Conservation (phyloP, 1,284 basidiomycete genomes). For the Phylloboletellus chloephorus region DNA sequence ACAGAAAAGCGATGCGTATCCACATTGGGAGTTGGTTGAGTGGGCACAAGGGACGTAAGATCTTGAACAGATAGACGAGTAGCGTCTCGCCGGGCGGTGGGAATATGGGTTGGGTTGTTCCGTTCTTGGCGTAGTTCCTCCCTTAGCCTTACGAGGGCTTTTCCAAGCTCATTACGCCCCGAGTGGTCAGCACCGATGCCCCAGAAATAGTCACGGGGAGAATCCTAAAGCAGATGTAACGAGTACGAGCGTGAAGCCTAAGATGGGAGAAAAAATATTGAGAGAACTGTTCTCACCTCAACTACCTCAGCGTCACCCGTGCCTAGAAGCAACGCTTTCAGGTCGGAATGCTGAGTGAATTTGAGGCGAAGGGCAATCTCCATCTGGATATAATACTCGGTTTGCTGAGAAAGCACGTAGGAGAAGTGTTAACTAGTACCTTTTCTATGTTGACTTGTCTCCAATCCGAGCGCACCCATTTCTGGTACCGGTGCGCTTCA, state of each 20-base stretch:
- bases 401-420: neutral
- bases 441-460: slow-evolving; percentile 55
- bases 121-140: slow-evolving; percentile 39
- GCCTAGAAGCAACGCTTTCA: slow-evolving; percentile 48
- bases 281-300: slow-evolving; percentile 40
- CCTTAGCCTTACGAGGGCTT: slow-evolving; percentile 56
- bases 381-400: slow-evolving; percentile 42
- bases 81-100: slow-evolving; percentile 25
- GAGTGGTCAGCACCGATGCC: slow-evolving; percentile 54
- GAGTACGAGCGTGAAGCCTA: neutral
- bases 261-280: neutral
- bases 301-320: slow-evolving; percentile 58
- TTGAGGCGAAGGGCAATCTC: slow-evolving; percentile 53
- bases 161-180: slow-evolving; percentile 68
- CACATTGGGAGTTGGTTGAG: slow-evolving; percentile 7
- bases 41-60: slow-evolving; percentile 22
- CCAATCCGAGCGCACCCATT: slow-evolving; percentile 56
- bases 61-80: slow-evolving; percentile 32
- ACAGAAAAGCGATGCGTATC: slow-evolving; percentile 6
- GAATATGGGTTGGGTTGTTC: slow-evolving; percentile 24
- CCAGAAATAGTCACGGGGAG: slow-evolving; percentile 66
- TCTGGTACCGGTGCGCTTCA: slow-evolving; percentile 60
- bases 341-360: slow-evolving; percentile 56
- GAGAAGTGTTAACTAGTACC: slow-evolving; percentile 30
- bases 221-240: slow-evolving; percentile 39